Percentiles rank a stretch among this genome's conserved stretches.
These are phyloP conservation scores for Spathaspora hagerdaliae DNA, from an alignment of 805 yeast species.

Conservation along the genomic window DNA sequence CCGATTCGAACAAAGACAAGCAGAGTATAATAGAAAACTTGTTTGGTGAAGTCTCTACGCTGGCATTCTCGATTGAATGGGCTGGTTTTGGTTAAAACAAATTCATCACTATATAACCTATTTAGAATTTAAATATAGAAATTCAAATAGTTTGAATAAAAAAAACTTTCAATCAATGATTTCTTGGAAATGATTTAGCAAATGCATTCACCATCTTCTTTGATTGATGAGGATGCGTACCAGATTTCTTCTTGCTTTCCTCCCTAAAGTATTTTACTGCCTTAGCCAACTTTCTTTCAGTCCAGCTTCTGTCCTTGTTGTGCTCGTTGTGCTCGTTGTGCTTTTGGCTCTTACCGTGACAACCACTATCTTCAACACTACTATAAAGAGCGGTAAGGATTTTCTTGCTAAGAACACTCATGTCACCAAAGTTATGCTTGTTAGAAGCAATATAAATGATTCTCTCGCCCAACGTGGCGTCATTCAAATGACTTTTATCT, in stretches of 20 bases:
- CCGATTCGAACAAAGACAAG: not conserved
- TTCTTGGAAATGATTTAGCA: not conserved
- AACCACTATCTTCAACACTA: not conserved
- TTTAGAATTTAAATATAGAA: no score
- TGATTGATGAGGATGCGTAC: not conserved
- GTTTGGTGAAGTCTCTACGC: constrained; percentile 21
- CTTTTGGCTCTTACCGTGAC: not conserved
- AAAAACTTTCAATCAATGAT: no score
- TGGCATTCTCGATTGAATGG: constrained; percentile 84
- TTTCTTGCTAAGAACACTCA: not conserved
- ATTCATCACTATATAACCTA: no score
- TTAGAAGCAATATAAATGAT: not conserved
- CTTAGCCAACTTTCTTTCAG: not conserved
- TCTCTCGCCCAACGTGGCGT: not conserved
- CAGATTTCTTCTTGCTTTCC: not conserved
- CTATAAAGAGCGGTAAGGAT: not conserved
- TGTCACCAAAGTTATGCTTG: not conserved
- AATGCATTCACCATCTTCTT: not conserved
- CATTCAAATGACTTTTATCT: no score
- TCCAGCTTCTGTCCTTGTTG: not conserved
- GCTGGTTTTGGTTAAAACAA: constrained; percentile 78
- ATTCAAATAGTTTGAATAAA: no score
- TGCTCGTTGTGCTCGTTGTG: no score
- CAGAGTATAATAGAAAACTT: not conserved
- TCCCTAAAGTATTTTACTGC: not conserved